Conservation (phyloP, 768 basidiomycete species). For the Scleroderma bovista region DNA sequence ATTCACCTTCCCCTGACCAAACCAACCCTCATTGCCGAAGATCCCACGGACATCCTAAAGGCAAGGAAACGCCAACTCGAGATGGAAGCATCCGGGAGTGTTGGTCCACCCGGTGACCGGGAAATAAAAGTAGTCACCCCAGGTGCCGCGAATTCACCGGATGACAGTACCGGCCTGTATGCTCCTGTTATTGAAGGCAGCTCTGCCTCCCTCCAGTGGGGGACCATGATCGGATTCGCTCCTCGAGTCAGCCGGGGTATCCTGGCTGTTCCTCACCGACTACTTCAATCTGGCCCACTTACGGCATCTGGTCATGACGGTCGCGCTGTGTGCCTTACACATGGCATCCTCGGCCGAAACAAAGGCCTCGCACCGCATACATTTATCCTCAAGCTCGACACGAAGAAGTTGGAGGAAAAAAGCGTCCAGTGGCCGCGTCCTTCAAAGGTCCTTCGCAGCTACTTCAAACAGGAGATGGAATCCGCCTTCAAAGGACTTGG, state of each 20-base stretch:
- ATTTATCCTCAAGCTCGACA: neutral
- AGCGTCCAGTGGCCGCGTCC: neutral
- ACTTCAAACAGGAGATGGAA: neutral
- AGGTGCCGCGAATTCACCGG: neutral
- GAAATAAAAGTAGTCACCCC: neutral
- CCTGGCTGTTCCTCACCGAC: neutral
- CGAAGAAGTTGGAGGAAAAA: neutral
- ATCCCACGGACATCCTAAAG: neutral
- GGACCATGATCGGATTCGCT: neutral
- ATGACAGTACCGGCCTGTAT: neutral
- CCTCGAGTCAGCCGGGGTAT: neutral
- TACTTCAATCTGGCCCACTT: neutral
- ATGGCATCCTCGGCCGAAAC: constrained; percentile 1
- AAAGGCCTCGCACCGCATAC: neutral
- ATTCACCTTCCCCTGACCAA: neutral
- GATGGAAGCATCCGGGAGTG: neutral
- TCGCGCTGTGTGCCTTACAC: neutral
- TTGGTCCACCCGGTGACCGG: neutral
- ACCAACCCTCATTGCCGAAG: neutral
- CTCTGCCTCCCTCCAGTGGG: neutral
- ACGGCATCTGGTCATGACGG: neutral
- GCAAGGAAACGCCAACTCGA: neutral
- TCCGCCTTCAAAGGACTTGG: neutral
- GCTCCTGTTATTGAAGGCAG: neutral
- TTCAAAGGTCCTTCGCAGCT: neutral